Conservation (phyloP, 192 early-diverging fungal species). For the Martensiomyces pterosporus region DNA sequence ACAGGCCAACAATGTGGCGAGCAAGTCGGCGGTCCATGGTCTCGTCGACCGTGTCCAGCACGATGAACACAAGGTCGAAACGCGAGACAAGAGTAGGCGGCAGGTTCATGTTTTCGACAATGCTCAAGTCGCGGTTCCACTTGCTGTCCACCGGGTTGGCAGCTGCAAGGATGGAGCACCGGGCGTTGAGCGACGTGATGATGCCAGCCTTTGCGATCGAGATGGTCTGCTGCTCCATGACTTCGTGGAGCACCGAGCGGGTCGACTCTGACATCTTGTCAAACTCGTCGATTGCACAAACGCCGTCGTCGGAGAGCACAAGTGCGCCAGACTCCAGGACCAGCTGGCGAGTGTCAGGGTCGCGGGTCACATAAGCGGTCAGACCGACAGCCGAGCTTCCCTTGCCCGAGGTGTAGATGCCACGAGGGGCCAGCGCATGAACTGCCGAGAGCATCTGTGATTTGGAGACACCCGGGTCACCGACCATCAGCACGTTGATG, state of each 20-base stretch:
- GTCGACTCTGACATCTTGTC: slow-evolving; percentile 97
- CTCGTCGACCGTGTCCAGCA: slow-evolving; percentile 89
- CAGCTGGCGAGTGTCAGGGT: slow-evolving; percentile 92
- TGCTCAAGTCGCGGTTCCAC: slow-evolving; percentile 75
- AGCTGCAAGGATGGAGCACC: slow-evolving; percentile 89
- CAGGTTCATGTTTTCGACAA: slow-evolving; percentile 86
- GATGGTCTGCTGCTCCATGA: slow-evolving; percentile 99
- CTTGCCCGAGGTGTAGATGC: slow-evolving; percentile 96
- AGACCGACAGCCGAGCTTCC: slow-evolving; percentile 94
- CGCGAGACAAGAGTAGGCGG: slow-evolving; percentile 92
- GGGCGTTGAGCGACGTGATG: slow-evolving; percentile 94
- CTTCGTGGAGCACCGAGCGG: slow-evolving; percentile 93
- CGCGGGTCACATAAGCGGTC: slow-evolving; percentile 91
- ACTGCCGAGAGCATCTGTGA: slow-evolving; percentile 91
- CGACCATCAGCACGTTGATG: slow-evolving; percentile 90
- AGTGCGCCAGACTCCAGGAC: slow-evolving; percentile 96
- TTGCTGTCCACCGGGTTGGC: slow-evolving; percentile 94
- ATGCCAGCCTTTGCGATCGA: slow-evolving; percentile 99
- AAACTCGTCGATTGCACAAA: slow-evolving; percentile 99
- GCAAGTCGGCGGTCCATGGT: slow-evolving; percentile 81
- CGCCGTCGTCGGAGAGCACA: slow-evolving; percentile 91
- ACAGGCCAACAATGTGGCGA: slow-evolving; percentile 81
- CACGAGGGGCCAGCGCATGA: slow-evolving; percentile 89
- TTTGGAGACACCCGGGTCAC: slow-evolving; percentile 95
- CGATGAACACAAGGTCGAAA: slow-evolving; percentile 91